Evolutionary conservation across 2,329 filamentous ascomycete species (phyloP), one percentile per base, ranked within the genome.

Genomic region (Sarocladium kiliense): DNA sequence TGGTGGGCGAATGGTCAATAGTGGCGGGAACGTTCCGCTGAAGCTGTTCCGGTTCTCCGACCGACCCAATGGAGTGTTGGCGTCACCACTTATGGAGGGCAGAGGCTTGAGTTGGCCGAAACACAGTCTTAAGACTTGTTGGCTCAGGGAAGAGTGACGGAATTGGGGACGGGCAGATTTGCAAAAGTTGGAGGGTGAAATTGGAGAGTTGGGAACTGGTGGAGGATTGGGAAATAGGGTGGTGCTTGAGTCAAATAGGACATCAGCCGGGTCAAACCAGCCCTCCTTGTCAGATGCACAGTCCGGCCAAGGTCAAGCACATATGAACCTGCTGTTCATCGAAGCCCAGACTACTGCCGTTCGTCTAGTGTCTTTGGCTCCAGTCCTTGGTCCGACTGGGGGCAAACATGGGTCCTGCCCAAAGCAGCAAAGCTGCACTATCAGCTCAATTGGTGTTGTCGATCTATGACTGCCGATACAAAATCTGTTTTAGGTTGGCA

Each of bases 1-100:
- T 10, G n/a, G 23, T 30, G 44, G 44, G 25, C 44, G 12, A 23
- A 7, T 3, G 4, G 23, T 30, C 25, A 47, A 47, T 47, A 47
- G 44, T 18, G 44, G 44, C 44, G 44, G 44, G 44, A 47, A 21
- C 25, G 44, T 47, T 47, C 44, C 44, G 25, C 44, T n/a, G 44
- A 27, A 18, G 44, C 44, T 47, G 44, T 7, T 26, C 44, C 44
- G 14, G n/a, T 47, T 47, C 9, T 47, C 44, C 44, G 25, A 47
- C 44, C 25, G 25, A n/a, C 16, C 47, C 47, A 19, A 34, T 19
- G 10, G 16, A 36, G 30, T 36, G 47, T 36, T 36, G 47, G 26
- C 47, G 47, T 51, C 47, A 51, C 47, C 47, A 51, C 47, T 51
- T 51, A 7, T 4, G 12, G 10, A 21, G 9, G 10, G 39, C n/a